Evolutionary conservation across 768 basidiomycete genomes (phyloP), one percentile per base, ranked within the genome.

Genomic region (Candolleomyces aberdarensis): DNA sequence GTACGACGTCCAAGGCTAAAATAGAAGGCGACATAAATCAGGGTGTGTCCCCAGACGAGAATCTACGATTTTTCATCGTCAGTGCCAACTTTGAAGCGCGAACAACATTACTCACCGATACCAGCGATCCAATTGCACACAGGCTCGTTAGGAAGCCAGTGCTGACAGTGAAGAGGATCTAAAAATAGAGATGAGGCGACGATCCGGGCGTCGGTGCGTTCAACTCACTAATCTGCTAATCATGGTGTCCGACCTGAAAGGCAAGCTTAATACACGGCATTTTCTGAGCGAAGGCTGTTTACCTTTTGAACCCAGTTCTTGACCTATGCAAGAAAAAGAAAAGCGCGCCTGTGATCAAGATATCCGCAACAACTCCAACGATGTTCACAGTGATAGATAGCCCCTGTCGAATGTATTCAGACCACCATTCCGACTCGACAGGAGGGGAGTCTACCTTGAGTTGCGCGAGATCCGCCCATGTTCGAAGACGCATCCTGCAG

Each of bases 11-110:
- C 82, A 32, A 84, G 72, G 58, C 78, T 77, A 72, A 85, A 83
- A 70, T 82, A 85, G 70, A 85, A 85, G 48, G 80, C 78, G 39
- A 83, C 83, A 67, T 85, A 85, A 52, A 84, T 80, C 60, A 85
- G 73, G 3, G 82, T 82, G 41, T 78, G 67, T 13, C 78, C 79
- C 71, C 78, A 80, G 3, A 76, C 69, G 9, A 83, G 65, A 61
- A 83, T 83, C 81, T 84, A 11, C 36, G 36, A 56, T 1, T 20
- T 62, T 19, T 22, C 40, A 15, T 29, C 20, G 19, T 39, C 57
- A 32, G 43, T 32, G 11, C 3, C 3, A 22, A 7, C n/a, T 19
- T 0, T 32, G n/a, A 51, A 10, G 13, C 10, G 3, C 46, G 29
- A 17, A 14, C 41, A 43, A 43, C 48, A 20, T 20, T 19, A 68